Base-by-base conservation (phyloP, 2,329 filamentous ascomycete genomes). In the Furcasterigmium sp. region DNA sequence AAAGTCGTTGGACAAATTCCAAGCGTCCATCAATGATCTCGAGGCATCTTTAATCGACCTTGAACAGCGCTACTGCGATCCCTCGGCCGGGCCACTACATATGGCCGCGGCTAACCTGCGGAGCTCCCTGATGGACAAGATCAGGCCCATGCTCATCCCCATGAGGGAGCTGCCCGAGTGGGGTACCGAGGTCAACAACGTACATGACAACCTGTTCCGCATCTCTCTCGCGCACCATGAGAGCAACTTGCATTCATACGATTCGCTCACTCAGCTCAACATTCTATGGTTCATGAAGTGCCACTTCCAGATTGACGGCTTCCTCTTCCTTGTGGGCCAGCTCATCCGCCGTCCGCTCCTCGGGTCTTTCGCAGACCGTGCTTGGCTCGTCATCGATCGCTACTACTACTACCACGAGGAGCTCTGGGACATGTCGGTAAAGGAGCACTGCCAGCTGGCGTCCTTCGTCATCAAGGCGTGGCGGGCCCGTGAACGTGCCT, bases 301-400 rank as follows among this genome's bases (percentile, higher is more conserved):
- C 19, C 71, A 78, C 51, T 78, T 81, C 56, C 76, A 80, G 51
- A 58, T 74, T 38, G 77, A 78, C 43, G 61, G 80, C 19, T 75
- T 80, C 47, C 62, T 72, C 29, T 78, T 76, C 53, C 66, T 79
- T 56, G 70, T 72, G 0, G 73, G 73, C 5, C 73, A 79, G 53
- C 67, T 82, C 11, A 70, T 67, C 48, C 64, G 69, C 25, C 70
- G 73, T 29, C 44, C 46, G 2, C 68, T 66, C 1, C 63, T 63
- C 2, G 77, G 78, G 8, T 57, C 55, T 4, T 60, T 80, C 9
- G 70, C 77, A 8, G 75, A 80, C 36, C 67, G 72, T 23, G 76
- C 71, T 1, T 82, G 78, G 78, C 53, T 50, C 8, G 59, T 67
- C 19, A 59, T 78, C 8, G 64, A 72, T 28, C 58, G 60, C 7